phyloP scores from a whole-genome alignment of 768 basidiomycete genomes.

The Sporobolomyces phaffii region DNA sequence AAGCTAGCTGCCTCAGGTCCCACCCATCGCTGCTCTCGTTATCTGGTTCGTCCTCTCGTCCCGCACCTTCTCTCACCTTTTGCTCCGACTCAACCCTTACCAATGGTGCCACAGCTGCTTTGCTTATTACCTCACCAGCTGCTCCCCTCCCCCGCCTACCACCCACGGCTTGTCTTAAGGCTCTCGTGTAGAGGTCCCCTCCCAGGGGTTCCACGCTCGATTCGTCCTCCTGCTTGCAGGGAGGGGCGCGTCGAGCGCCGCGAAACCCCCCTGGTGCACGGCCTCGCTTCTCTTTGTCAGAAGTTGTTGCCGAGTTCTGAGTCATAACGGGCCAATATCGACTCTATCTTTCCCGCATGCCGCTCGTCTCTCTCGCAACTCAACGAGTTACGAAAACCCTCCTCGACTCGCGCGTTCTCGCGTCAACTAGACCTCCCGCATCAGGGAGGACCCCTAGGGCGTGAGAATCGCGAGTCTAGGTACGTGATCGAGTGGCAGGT shows the following conservation, averaged over 20 bases:
- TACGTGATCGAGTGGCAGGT: not conserved
- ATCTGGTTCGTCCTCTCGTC: not conserved
- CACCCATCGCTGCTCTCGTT: no score
- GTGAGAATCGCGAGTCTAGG: not conserved
- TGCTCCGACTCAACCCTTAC: not conserved
- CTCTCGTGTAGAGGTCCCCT: conserved; percentile 6
- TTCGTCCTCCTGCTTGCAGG: no score
- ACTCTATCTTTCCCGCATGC: not conserved
- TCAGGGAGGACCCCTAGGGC: conserved; percentile 9
- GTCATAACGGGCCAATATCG: conserved; percentile 13
- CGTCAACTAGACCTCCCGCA: conserved; percentile 6
- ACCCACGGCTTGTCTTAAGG: conserved; percentile 16
- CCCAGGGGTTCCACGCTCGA: no score
- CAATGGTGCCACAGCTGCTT: no score
- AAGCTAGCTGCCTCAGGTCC: no score
- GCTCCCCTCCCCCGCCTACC: no score
- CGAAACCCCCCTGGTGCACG: not conserved
- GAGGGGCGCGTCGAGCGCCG: no score
- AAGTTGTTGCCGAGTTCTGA: conserved; percentile 4
- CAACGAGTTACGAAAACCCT: no score
- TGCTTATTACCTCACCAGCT: not conserved
- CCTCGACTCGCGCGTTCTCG: not conserved
- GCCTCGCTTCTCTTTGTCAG: conserved; percentile 6
- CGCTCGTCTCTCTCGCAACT: no score
- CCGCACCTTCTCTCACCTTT: no score